Percentiles rank a stretch among this genome's conserved stretches.
Conservation (phyloP, 2,329 filamentous ascomycete genomes). For the Elsinoe necatrix region DNA sequence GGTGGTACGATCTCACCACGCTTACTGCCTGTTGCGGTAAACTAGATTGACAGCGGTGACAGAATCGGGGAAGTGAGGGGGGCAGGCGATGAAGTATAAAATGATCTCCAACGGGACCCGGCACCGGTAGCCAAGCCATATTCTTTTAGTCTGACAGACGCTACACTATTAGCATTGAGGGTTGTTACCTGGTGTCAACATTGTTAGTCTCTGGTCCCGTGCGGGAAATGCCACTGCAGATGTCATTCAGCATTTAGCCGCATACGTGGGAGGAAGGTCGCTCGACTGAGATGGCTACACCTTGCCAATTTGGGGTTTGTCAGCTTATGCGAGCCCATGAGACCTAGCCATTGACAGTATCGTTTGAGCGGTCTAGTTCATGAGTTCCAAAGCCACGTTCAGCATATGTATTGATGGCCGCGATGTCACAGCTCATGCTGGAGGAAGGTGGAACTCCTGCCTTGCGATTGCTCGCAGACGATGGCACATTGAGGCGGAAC, state of each 20-base stretch:
- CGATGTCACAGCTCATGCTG: not conserved
- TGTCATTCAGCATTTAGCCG: not conserved
- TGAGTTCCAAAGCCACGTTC: too few relatives aligned
- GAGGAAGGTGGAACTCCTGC: not conserved
- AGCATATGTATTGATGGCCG: too few relatives aligned
- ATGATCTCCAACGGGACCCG: slow-evolving; percentile 13
- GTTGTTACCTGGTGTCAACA: not conserved
- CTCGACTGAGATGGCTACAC: not conserved
- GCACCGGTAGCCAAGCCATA: slow-evolving; percentile 12
- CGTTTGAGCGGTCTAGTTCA: too few relatives aligned
- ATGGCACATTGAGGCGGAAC: not conserved
- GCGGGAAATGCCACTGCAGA: not conserved
- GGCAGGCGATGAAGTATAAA: slow-evolving; percentile 10
- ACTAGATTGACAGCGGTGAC: slow-evolving; percentile 5
- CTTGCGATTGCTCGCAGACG: not conserved
- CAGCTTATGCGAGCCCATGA: not conserved
- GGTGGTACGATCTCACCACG: not conserved
- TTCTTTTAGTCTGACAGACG: not conserved
- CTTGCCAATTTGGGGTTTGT: not conserved
- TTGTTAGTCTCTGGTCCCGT: not conserved
- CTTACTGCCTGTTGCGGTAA: not conserved
- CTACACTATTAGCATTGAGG: not conserved
- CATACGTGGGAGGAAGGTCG: not conserved
- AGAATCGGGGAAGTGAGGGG: slow-evolving; percentile 12
- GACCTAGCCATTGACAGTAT: not conserved